A percentile compares a stretch with the other conserved stretches of the same genome.
Conservation (phyloP, 2,329 filamentous ascomycete genomes). For the Diaporthe amygdali region DNA sequence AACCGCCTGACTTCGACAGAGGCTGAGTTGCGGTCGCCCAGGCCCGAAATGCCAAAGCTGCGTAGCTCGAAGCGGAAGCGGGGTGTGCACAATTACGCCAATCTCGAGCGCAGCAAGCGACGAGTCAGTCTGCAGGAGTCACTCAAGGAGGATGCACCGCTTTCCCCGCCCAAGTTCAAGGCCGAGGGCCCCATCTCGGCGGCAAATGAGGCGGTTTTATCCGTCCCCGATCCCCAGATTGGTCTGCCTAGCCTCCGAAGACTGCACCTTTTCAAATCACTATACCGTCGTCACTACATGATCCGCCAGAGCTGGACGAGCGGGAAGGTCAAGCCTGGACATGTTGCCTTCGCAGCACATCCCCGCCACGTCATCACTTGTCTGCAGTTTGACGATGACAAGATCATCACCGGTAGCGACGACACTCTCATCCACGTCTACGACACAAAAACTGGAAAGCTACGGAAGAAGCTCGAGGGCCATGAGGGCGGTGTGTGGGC, state of each 20-base stretch:
- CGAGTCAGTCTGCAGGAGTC: constrained; percentile 55
- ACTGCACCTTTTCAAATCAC: constrained; percentile 93
- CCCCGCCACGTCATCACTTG: constrained; percentile 97
- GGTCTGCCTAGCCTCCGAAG: constrained; percentile 80
- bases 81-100: constrained; percentile 47
- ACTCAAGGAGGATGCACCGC: constrained; percentile 47
- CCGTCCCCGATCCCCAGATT: constrained; percentile 81
- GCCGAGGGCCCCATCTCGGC: constrained; percentile 86
- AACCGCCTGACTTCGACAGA: constrained; percentile 59
- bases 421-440: constrained; percentile 98
- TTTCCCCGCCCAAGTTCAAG: constrained; percentile 53
- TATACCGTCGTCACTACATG: constrained; percentile 91
- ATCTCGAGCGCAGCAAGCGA: constrained; percentile 58
- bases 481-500: constrained; percentile 99
- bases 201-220: constrained; percentile 81
- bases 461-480: constrained; percentile 83
- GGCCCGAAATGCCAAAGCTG: constrained; percentile 49
- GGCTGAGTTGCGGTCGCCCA: constrained; percentile 53
- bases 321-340: constrained; percentile 81
- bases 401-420: constrained; percentile 96
- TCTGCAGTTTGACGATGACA: constrained; percentile 96
- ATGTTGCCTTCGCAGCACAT: constrained; percentile 96
- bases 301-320: constrained; percentile 94
- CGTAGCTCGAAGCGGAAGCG: constrained; percentile 64
- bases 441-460: constrained; percentile 90